Conservation (phyloP, 257 asterid species). For the Capsicum rhomboideum region DNA sequence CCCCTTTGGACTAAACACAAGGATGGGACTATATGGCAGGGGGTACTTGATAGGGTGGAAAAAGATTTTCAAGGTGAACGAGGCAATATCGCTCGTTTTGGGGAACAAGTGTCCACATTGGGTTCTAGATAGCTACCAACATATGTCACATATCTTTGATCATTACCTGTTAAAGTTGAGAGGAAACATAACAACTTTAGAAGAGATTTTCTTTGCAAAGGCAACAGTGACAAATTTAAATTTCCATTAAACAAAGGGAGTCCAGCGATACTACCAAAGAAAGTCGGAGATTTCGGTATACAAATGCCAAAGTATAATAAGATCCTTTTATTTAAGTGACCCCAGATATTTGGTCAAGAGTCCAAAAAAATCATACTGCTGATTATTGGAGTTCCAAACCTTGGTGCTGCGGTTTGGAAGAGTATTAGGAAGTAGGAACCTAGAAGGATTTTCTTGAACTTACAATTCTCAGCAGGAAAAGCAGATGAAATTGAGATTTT, state of each 20-base stretch:
- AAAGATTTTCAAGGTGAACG: not conserved
- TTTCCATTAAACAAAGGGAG: not conserved
- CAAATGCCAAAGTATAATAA: not conserved
- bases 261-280: not conserved
- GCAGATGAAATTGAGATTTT: not conserved
- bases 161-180: not conserved
- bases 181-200: not conserved
- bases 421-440: not conserved
- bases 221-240: not conserved
- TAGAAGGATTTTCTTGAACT: not conserved
- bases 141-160: not conserved
- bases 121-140: not conserved
- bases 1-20: not conserved
- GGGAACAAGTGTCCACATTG: not conserved
- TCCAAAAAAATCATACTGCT: not conserved
- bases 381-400: not conserved
- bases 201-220: not conserved
- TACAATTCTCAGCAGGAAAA: not conserved
- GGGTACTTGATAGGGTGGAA: not conserved
- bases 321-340: not conserved
- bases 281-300: not conserved
- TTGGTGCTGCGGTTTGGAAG: not conserved
- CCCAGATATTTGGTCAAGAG: not conserved
- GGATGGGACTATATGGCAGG: not conserved
- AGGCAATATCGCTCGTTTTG: not conserved